A percentile compares a stretch with the other conserved stretches of the same genome.
Evolutionary conservation across 208 protist species (phyloP).

Genomic region (Leishmania aethiopica): DNA sequence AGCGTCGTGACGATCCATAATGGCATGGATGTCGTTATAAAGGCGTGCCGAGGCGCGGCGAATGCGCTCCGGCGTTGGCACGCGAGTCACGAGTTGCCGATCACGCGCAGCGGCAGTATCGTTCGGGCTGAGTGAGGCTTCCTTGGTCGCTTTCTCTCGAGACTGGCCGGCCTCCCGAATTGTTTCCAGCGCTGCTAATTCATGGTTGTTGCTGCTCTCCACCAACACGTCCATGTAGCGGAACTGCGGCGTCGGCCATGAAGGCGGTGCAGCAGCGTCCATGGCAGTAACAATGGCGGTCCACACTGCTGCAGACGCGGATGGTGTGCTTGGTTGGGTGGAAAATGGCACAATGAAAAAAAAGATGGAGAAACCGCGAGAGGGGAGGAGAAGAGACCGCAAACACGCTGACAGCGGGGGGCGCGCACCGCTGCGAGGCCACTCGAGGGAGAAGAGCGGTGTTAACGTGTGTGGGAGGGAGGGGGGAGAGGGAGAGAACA

Average conservation of each 20-base stretch:
- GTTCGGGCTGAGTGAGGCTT: neutral
- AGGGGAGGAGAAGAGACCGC: neutral
- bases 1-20: conserved; percentile 52
- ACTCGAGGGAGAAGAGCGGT: neutral
- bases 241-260: neutral
- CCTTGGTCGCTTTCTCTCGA: neutral
- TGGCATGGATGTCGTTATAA: conserved; percentile 67
- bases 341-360: neutral
- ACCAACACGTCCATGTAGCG: conserved; percentile 35
- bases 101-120: neutral
- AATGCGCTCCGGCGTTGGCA: conserved; percentile 69
- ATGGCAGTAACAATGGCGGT: neutral
- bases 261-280: conserved; percentile 1
- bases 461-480: neutral
- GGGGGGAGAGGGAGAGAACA: neutral
- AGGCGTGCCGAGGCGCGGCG: conserved; percentile 46
- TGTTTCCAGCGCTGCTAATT: conserved; percentile 28
- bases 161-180: conserved; percentile 18
- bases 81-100: conserved; percentile 9
- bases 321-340: neutral
- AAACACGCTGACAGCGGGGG: neutral
- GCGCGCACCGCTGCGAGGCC: neutral
- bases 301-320: neutral
- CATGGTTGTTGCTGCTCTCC: conserved; percentile 3
- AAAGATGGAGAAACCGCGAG: neutral